Percentiles rank a stretch among this genome's conserved stretches.
phyloP scores from a whole-genome alignment of 2,329 filamentous ascomycete genomes.

The Colletotrichum brevisporum region DNA sequence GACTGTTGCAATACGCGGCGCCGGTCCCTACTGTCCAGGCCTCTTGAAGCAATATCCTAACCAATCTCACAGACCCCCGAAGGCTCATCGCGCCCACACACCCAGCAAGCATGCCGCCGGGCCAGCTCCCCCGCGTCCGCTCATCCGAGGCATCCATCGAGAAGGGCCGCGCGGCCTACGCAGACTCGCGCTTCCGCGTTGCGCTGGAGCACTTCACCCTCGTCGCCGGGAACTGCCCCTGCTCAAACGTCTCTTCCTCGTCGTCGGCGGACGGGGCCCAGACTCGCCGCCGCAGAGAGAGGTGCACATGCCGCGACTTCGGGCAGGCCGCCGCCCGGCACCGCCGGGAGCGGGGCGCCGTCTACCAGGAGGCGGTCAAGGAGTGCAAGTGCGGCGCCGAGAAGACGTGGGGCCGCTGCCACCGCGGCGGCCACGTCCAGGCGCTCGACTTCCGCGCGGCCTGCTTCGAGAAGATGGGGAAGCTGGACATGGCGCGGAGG shows the following conservation, averaged over 20 bases:
- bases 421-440: slow-evolving; percentile 54
- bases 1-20: neutral
- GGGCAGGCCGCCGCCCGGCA: slow-evolving; percentile 46
- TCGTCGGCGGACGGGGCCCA: slow-evolving; percentile 16
- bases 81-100: neutral
- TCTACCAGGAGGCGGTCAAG: slow-evolving; percentile 59
- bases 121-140: slow-evolving; percentile 29
- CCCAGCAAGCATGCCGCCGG: slow-evolving; percentile 13
- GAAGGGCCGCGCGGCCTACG: slow-evolving; percentile 52
- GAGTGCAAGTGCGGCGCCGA: slow-evolving; percentile 54
- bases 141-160: slow-evolving; percentile 49
- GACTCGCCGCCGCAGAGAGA: slow-evolving; percentile 50
- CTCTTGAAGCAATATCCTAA: neutral
- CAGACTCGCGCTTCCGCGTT: slow-evolving; percentile 50
- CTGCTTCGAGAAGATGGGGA: slow-evolving; percentile 53
- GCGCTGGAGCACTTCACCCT: slow-evolving; percentile 55
- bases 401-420: slow-evolving; percentile 56
- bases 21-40: neutral
- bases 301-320: slow-evolving; percentile 58
- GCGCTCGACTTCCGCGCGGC: slow-evolving; percentile 59
- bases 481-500: slow-evolving; percentile 53
- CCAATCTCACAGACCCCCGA: neutral
- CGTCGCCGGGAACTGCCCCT: slow-evolving; percentile 38
- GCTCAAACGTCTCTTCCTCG: slow-evolving; percentile 16
- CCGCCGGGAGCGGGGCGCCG: slow-evolving; percentile 50